These are phyloP conservation scores for Penicillium sp. DNA, from an alignment of 2,329 filamentous ascomycete genomes.

Conservation along the genomic window DNA sequence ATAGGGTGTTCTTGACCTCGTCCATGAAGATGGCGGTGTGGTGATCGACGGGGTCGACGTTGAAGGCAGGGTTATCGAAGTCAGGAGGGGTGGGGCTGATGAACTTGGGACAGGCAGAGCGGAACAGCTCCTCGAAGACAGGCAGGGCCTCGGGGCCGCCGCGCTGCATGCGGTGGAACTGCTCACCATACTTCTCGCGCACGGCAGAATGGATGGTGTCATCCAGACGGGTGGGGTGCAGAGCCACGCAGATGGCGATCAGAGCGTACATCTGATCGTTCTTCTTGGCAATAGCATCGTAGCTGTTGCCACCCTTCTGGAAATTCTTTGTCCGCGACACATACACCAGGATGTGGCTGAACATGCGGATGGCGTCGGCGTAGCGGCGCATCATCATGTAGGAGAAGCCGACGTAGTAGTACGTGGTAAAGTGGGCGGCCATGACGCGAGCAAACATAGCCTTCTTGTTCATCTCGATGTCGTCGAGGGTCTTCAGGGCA, in stretches of 20 bases:
- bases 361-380: slow-evolving; percentile 98
- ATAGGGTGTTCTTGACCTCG: slow-evolving; percentile 99
- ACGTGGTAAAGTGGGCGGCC: slow-evolving; percentile 98
- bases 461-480: slow-evolving; percentile 99
- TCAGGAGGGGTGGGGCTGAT: slow-evolving; percentile 96
- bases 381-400: slow-evolving; percentile 99
- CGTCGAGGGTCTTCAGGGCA: slow-evolving; percentile 96
- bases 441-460: slow-evolving; percentile 99
- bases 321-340: slow-evolving; percentile 99
- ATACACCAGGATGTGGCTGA: slow-evolving; percentile 99
- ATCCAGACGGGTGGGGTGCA: slow-evolving; percentile 94
- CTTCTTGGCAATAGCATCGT: slow-evolving; percentile 99
- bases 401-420: slow-evolving; percentile 99
- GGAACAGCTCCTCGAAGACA: slow-evolving; percentile 98
- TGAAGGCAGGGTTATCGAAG: slow-evolving; percentile 94
- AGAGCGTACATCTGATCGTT: slow-evolving; percentile 99
- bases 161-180: slow-evolving; percentile 93
- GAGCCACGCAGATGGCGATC: slow-evolving; percentile 97
- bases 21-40: slow-evolving; percentile 98
- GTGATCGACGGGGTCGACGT: slow-evolving; percentile 96
- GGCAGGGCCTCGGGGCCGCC: slow-evolving; percentile 93
- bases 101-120: slow-evolving; percentile 97
- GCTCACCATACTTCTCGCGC: slow-evolving; percentile 98
- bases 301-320: slow-evolving; percentile 87
- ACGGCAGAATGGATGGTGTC: slow-evolving; percentile 98